Conservation (phyloP, 1,284 basidiomycete species). For the Golubevia pallescens region DNA sequence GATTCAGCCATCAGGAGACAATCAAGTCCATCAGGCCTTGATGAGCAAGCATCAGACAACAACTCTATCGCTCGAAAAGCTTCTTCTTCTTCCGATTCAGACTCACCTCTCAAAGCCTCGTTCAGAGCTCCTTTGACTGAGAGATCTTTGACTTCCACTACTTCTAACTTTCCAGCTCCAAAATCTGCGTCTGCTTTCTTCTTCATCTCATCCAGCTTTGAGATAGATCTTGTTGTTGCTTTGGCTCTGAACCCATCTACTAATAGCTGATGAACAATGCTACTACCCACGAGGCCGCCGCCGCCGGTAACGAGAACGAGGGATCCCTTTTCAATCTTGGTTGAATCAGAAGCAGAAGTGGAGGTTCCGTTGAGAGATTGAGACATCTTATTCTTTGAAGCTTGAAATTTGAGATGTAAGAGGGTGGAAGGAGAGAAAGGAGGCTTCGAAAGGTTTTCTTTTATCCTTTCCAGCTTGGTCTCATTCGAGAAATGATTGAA, state of each 20-base stretch:
- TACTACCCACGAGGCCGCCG: background rate
- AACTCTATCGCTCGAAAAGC: too few species aligned
- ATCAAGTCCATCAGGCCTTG: too few species aligned
- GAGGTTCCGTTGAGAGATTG: background rate
- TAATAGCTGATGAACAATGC: background rate
- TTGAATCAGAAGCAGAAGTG: background rate
- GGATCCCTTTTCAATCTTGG: background rate
- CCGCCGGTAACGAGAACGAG: background rate
- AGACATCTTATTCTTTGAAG: background rate
- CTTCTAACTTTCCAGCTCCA: background rate
- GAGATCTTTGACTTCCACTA: background rate
- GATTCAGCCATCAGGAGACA: too few species aligned
- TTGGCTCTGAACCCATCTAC: background rate
- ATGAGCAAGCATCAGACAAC: too few species aligned
- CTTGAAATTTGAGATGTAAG: background rate
- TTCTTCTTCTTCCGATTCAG: too few species aligned
- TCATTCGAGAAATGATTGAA: too few species aligned
- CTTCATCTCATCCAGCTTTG: background rate
- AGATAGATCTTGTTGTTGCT: background rate
- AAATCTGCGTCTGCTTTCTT: background rate
- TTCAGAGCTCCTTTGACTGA: background rate
- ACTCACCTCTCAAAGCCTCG: background rate
- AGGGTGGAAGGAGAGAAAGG: background rate
- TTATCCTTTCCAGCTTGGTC: too few species aligned
- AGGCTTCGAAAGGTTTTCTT: too few species aligned